Evolutionary conservation across 2,329 filamentous ascomycete genomes (phyloP), one percentile per base, ranked within the genome.

Genomic region (Fusarium oxysporum): DNA sequence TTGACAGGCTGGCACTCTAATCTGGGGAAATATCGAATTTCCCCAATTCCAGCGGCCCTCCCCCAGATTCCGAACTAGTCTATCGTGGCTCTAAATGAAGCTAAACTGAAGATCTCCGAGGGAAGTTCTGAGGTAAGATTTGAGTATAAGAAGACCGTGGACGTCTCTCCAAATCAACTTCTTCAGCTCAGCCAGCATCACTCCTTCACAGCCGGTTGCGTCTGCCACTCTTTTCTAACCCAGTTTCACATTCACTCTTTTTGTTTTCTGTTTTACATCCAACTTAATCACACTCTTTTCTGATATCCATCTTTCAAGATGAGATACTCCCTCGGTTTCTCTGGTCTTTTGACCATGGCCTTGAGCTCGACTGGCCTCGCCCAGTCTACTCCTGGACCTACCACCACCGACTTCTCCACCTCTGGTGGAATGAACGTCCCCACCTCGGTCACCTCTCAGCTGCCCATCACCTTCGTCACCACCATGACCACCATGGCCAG

Each of bases 261-360:
- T 35, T 40, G 38, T 56, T 47, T 61, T 61, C 47, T 48, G 48
- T 32, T 68, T 69, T 61, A 48, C 19, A 58, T 53, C 62, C 66
- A 53, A 71, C 70, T 73, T 60, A 48, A 45, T 64, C 66, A 73
- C 62, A 40, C 70, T 48, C 68, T 50, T 44, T 50, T 16, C 10
- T 40, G 23, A 12, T 10, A 44, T 37, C 16, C 7, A 38, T 50
- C 38, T 13, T 30, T n/a, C 66, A 71, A 55, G 38, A 73, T 73
- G 71, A 73, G 71, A 73, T 73, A 73, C 58, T 71, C 71, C 28
- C 33, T 61, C 33, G 54, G 71, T 47, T 47, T 73, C 21, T 63
- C 66, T 45, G 70, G 71, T 74, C 71, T 73, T 61, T 44, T 73
- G 71, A 71, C 71, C 67, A 38, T 74, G n/a, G 66, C 71, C n/a